These are phyloP conservation scores for Nicotiana rustica DNA, from an alignment of 305 asterid species.

Conservation along the genomic window DNA sequence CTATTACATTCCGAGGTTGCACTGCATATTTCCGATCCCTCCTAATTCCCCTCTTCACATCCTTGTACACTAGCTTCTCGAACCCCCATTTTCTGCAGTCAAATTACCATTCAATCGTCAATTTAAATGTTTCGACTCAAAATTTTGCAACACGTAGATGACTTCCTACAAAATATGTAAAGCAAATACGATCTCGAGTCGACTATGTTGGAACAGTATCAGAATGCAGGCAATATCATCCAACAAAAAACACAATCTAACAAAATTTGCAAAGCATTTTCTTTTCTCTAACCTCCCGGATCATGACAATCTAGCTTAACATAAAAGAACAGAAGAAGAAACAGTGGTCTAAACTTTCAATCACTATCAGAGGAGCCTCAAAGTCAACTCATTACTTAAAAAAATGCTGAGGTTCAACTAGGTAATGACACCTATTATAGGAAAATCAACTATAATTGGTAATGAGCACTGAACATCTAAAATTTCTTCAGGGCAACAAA, in stretches of 20 bases:
- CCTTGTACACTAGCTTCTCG: constrained; percentile 83
- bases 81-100: constrained; percentile 82
- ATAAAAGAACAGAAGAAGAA: neutral
- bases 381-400: neutral
- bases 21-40: constrained; percentile 83
- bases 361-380: neutral
- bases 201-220: neutral
- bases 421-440: neutral
- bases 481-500: neutral
- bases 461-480: neutral
- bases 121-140: neutral
- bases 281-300: neutral
- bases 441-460: neutral
- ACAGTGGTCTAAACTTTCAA: neutral
- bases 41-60: constrained; percentile 65
- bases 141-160: neutral
- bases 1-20: constrained; percentile 77
- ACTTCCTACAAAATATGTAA: neutral
- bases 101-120: neutral
- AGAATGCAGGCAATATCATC: neutral
- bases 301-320: neutral
- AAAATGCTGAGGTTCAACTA: neutral
- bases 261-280: neutral
- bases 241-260: neutral
- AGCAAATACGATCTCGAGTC: neutral